phyloP scores from a whole-genome alignment of 345 rosid genomes.

The Turnera subulata region DNA sequence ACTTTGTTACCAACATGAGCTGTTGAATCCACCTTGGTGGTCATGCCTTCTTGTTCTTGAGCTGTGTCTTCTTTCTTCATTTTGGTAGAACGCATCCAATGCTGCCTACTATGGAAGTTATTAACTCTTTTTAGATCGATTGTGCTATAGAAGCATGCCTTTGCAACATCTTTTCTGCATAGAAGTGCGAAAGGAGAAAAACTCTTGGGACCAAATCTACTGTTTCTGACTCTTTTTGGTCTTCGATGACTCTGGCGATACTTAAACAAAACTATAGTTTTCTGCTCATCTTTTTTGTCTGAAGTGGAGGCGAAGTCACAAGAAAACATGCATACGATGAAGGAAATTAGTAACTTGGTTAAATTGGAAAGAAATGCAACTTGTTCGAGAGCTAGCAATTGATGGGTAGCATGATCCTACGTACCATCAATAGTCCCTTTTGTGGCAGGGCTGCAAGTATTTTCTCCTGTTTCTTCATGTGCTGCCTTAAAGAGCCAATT shows the following conservation, averaged over 20 bases:
- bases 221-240: slow-evolving; percentile 13
- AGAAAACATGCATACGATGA: not conserved
- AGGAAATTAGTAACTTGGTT: not conserved
- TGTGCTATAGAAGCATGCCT: slow-evolving; percentile 58
- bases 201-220: slow-evolving; percentile 11
- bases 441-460: slow-evolving; percentile 6
- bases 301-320: not conserved
- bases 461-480: slow-evolving; percentile 29
- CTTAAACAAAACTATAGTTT: slow-evolving; percentile 22
- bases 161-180: slow-evolving; percentile 54
- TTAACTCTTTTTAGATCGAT: slow-evolving; percentile 35
- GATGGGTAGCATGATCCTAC: slow-evolving; percentile 2
- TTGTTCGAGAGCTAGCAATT: not conserved
- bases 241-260: slow-evolving; percentile 22
- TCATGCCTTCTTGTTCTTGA: slow-evolving; percentile 14
- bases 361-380: not conserved
- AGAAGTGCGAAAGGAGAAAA: slow-evolving; percentile 30
- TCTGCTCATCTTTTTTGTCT: slow-evolving; percentile 27
- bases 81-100: slow-evolving; percentile 30
- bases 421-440: slow-evolving; percentile 21
- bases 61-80: slow-evolving; percentile 45
- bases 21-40: slow-evolving; percentile 24
- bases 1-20: slow-evolving; percentile 46
- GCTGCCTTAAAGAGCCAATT: slow-evolving; percentile 48
- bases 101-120: slow-evolving; percentile 20